phyloP scores from a whole-genome alignment of 768 basidiomycete species.

The Suillus placidus region DNA sequence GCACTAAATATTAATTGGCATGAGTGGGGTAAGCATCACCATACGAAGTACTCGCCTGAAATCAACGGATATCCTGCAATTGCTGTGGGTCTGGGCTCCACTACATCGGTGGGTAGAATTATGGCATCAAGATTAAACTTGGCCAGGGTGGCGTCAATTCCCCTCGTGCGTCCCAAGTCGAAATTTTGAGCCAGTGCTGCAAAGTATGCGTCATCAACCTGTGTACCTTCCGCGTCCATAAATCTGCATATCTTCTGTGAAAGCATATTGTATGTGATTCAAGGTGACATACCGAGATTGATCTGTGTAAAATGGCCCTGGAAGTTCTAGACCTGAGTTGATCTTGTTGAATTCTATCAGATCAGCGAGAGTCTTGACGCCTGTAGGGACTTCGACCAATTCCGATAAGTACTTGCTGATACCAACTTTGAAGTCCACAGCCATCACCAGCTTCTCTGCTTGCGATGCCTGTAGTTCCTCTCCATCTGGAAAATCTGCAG shows the following conservation, averaged over 20 bases:
- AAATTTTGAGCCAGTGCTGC: constrained; percentile 46
- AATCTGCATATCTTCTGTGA: constrained; percentile 21
- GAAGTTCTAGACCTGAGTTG: constrained; percentile 48
- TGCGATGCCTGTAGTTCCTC: constrained; percentile 43
- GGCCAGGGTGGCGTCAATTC: constrained; percentile 56
- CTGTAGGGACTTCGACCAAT: constrained; percentile 48
- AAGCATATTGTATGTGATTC: constrained; percentile 28
- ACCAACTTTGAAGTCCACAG: background rate
- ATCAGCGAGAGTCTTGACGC: constrained; percentile 55
- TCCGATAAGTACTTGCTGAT: background rate
- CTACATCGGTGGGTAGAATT: constrained; percentile 42
- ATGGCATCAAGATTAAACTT: constrained; percentile 52
- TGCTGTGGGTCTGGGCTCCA: constrained; percentile 31
- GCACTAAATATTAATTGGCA: constrained; percentile 42
- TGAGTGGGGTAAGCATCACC: background rate
- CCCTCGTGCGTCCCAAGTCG: constrained; percentile 51
- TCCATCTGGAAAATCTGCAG: constrained; percentile 51
- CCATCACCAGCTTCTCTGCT: background rate
- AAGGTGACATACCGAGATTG: constrained; percentile 32
- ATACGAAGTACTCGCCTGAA: constrained; percentile 27
- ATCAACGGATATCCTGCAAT: constrained; percentile 42
- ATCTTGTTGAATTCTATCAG: constrained; percentile 56
- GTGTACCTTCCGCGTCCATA: constrained; percentile 24
- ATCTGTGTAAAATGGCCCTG: constrained; percentile 30
- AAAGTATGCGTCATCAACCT: constrained; percentile 39